phyloP scores from a whole-genome alignment of 2,329 filamentous ascomycete genomes.

The Emmonsiellopsis sp. region DNA sequence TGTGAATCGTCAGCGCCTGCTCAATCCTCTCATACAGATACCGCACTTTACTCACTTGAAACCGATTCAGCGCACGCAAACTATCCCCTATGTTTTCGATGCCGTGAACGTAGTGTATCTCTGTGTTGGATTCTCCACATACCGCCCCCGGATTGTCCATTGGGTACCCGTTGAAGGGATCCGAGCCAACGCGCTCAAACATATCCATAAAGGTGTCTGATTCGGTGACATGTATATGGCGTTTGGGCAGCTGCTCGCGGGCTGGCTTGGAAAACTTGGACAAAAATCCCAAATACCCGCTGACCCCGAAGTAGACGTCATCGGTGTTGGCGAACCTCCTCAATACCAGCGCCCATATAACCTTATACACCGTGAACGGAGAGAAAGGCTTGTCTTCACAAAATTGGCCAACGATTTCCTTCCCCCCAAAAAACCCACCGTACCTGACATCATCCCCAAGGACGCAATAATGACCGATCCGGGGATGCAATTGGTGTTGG shows the following conservation, averaged over 20 bases:
- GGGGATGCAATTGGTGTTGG: no score
- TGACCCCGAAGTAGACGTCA: not conserved
- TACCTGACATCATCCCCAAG: no score
- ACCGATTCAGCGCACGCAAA: not conserved
- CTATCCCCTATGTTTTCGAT: not conserved
- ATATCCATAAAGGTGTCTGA: not conserved
- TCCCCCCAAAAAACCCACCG: no score
- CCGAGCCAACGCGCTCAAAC: not conserved
- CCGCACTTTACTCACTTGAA: not conserved
- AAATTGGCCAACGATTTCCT: not conserved
- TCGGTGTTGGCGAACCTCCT: not conserved
- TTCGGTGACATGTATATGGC: not conserved
- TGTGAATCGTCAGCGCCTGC: no score
- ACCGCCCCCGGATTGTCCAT: not conserved
- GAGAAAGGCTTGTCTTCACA: not conserved
- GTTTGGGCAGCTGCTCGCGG: not conserved
- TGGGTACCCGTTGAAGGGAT: not conserved
- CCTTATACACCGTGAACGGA: not conserved
- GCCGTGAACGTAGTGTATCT: no score
- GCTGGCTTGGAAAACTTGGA: not conserved
- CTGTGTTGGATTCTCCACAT: not conserved
- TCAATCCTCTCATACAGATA: not conserved
- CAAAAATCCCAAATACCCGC: not conserved
- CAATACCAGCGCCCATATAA: not conserved
- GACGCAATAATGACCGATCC: no score